phyloP scores from a whole-genome alignment of 2,329 filamentous ascomycete genomes.

The Botrytis medusae region DNA sequence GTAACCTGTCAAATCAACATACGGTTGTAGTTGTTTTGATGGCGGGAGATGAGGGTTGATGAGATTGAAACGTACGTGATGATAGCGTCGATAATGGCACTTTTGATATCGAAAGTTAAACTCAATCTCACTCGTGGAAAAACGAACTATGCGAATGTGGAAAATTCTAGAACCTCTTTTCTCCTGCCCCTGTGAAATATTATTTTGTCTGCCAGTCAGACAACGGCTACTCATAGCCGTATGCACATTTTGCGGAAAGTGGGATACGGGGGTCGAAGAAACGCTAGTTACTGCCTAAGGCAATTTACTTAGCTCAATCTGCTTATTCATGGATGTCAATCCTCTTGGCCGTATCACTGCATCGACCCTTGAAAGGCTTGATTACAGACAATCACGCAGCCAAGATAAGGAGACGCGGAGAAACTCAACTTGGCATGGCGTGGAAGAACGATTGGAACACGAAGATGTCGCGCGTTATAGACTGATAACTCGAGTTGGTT shows the following conservation, averaged over 20 bases:
- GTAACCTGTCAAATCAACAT: background rate
- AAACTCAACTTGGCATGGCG: background rate
- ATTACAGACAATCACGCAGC: background rate
- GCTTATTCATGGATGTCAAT: background rate
- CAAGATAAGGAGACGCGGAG: background rate
- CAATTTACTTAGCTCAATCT: background rate
- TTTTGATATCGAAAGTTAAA: background rate
- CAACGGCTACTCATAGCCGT: background rate
- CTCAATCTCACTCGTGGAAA: background rate
- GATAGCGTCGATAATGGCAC: too few relatives aligned
- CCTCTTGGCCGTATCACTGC: background rate
- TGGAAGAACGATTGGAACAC: background rate
- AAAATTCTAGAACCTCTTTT: background rate
- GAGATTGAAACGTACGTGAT: background rate
- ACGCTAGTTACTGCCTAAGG: background rate
- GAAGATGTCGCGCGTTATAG: background rate
- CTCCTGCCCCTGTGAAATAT: background rate
- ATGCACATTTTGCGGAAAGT: background rate
- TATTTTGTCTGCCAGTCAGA: background rate
- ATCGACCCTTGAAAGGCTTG: background rate
- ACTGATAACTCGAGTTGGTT: background rate
- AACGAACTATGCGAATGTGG: background rate
- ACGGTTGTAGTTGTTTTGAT: background rate
- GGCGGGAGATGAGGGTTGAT: background rate
- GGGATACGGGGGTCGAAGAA: background rate